Evolutionary conservation across 441 rosid species (phyloP).

Genomic region (Populus trichocarpa): DNA sequence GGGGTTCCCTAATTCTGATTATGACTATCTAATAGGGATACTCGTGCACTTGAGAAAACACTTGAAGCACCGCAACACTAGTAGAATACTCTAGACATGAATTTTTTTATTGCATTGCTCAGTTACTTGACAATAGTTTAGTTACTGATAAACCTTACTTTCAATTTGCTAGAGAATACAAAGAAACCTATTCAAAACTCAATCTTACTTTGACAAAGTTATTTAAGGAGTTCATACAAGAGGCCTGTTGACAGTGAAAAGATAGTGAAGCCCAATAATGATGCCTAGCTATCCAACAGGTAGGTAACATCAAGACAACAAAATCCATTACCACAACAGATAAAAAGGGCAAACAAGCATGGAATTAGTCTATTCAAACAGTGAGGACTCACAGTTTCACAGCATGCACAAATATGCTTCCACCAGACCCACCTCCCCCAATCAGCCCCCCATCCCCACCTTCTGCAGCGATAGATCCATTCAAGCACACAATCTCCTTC

Average conservation of each 20-base stretch:
- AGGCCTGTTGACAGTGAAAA: not conserved
- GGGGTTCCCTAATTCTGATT: not conserved
- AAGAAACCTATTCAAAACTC: not conserved
- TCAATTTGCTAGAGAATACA: not conserved
- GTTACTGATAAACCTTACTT: not conserved
- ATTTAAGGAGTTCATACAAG: not conserved
- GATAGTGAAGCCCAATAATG: not conserved
- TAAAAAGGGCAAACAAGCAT: slow-evolving; percentile 8
- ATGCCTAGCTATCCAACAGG: slow-evolving; percentile 5
- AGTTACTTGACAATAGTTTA: not conserved
- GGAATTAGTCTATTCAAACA: slow-evolving; percentile 6
- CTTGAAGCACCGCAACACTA: not conserved
- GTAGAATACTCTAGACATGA: not conserved
- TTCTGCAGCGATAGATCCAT: slow-evolving; percentile 52
- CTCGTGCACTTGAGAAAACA: not conserved
- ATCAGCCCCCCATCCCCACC: slow-evolving; percentile 59
- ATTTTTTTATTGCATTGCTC: not conserved
- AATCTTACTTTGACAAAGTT: not conserved
- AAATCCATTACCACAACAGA: not conserved
- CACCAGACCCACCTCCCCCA: slow-evolving; percentile 84
- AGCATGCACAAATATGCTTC: slow-evolving; percentile 58
- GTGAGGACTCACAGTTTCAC: slow-evolving; percentile 61
- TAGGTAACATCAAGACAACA: not conserved
- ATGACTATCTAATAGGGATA: not conserved
- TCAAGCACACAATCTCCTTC: slow-evolving; percentile 33